Conservation (phyloP, 352 stramenopile genomes). For the Globisporangium irregulare region DNA sequence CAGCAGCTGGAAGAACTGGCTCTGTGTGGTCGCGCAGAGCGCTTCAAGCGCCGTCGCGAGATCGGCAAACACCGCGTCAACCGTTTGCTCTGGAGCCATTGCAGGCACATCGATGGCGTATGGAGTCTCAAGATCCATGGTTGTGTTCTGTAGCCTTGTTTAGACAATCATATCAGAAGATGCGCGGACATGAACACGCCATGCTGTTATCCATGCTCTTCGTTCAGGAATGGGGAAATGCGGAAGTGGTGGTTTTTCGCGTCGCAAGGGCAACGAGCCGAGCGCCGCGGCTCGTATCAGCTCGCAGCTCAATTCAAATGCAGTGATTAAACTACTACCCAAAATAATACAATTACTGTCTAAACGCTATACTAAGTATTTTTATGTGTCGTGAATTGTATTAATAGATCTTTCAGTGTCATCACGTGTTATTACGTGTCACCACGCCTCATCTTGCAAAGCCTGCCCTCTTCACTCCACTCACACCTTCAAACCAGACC, state of each 20-base stretch:
- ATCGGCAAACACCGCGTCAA: not conserved
- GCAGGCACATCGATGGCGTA: not conserved
- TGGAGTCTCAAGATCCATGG: not conserved
- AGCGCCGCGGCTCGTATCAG: not conserved
- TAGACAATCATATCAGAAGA: not conserved
- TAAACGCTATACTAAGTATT: too few species aligned
- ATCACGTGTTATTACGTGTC: too few species aligned
- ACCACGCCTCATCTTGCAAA: too few species aligned
- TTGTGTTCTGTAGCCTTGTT: not conserved
- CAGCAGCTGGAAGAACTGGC: slow-evolving; percentile 4
- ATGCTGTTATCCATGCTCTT: not conserved
- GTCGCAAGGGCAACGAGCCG: not conserved
- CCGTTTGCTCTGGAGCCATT: not conserved
- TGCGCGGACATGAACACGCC: not conserved
- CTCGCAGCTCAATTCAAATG: not conserved
- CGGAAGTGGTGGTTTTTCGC: not conserved
- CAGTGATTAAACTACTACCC: not conserved
- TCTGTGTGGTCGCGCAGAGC: not conserved
- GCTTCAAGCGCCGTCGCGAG: not conserved
- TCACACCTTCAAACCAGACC: not conserved
- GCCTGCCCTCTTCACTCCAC: not conserved
- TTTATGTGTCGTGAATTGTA: too few species aligned
- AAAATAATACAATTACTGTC: not conserved
- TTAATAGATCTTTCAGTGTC: too few species aligned
- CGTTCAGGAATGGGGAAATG: not conserved